Base-by-base conservation (phyloP, 2,329 filamentous ascomycete genomes). In the Diaporthe sp. region DNA sequence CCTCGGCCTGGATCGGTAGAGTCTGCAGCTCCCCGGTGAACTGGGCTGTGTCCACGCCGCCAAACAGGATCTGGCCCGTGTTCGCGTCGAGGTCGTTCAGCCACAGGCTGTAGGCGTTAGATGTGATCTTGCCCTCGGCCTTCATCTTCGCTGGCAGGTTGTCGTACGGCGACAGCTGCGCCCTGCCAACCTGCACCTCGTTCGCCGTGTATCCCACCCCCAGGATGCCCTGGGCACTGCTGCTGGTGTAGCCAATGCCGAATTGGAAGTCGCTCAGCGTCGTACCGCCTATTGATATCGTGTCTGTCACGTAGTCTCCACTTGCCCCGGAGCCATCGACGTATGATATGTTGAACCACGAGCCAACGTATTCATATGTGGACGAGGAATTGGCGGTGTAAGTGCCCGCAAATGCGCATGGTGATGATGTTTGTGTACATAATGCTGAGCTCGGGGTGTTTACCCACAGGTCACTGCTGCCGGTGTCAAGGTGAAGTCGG, bases 321-420 rank as follows among this genome's bases (percentile, higher is more conserved):
- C 85, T 82, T 0, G 95, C 94, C 7, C 92, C 91, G 0, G 94
- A 94, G 59, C 94, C 94, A 83, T 98, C 95, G 53, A 94, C 93
- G 78, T 98, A 98, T 1, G 92, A 92, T 77, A 98, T 97, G 84
- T 96, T 96, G 86, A 98, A 98, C 75, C 91, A 87, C 79, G 90
- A 92, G 76, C 91, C 92, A 71, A 97, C 83, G 80, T 92, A 95
- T 44, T 88, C 79, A 82, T 96, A 96, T 2, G 94, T 94, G 2
- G 93, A 94, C 0, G 95, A 97, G 1, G 86, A 83, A 80, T 94
- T 93, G 53, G 93, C 88, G 56, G 84, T 82, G 82, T 95, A 97
- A 1, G 91, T 91, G 19, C 94, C 94, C 1, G 90, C 88, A 25
- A 83, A 84, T 8, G 82, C 79, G 80, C 94, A 97, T 1, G 88